Evolutionary conservation across 164 flowering plant genomes (phyloP).

Genomic region (Taxillus chinensis): DNA sequence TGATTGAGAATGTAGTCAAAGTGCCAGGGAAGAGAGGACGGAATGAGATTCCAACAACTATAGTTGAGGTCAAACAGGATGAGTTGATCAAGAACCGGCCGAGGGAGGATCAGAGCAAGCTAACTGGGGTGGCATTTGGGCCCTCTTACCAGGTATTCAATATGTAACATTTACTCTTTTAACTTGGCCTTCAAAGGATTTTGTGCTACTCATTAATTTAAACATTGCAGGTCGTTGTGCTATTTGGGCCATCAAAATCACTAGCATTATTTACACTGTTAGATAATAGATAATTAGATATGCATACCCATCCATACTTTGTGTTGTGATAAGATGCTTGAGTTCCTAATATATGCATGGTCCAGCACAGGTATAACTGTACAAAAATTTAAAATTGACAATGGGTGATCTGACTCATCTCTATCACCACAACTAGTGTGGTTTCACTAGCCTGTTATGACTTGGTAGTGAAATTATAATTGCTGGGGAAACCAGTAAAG

Average conservation of each 20-base stretch:
- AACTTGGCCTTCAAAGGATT: too few relatives aligned
- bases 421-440: too few relatives aligned
- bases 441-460: too few relatives aligned
- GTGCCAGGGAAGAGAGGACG: conserved; percentile 58
- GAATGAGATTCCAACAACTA: conserved; percentile 51
- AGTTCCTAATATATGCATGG: neutral
- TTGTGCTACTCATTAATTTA: too few relatives aligned
- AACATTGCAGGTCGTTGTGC: too few relatives aligned
- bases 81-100: conserved; percentile 89
- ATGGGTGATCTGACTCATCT: too few relatives aligned
- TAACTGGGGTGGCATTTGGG: conserved; percentile 88
- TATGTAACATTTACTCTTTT: neutral
- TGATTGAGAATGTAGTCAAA: conserved; percentile 15
- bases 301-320: neutral
- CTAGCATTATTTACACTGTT: neutral
- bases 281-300: neutral
- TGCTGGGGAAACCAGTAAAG: too few relatives aligned
- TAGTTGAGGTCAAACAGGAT: conserved; percentile 96
- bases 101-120: conserved; percentile 65
- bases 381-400: too few relatives aligned
- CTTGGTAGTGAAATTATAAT: too few relatives aligned
- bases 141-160: conserved; percentile 75
- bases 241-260: too few relatives aligned
- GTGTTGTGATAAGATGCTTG: too few relatives aligned
- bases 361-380: neutral